Evolutionary conservation across 2,329 filamentous ascomycete species (phyloP).

Genomic region (Bipolaris oryzae): DNA sequence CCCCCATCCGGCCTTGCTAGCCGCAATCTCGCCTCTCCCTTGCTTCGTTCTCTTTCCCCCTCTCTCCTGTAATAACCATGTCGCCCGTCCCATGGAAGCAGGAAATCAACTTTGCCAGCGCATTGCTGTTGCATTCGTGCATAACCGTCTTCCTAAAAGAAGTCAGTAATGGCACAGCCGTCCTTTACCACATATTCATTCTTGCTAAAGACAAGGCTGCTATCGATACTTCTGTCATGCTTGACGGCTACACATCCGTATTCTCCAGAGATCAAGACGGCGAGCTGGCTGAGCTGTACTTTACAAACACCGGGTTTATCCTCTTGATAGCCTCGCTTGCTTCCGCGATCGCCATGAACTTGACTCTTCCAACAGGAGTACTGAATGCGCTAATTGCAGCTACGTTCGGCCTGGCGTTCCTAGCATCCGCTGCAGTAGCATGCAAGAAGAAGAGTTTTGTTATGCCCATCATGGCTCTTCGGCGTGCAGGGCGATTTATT

Average conservation of each 20-base stretch:
- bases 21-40: background rate
- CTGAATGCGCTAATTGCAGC: constrained; percentile 8
- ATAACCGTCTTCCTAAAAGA: background rate
- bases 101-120: background rate
- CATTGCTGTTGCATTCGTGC: background rate
- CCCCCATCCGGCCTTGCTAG: background rate
- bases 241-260: constrained; percentile 9
- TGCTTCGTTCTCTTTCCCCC: background rate
- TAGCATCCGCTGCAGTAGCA: constrained; percentile 6
- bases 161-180: background rate
- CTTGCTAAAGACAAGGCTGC: background rate
- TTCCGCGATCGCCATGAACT: constrained; percentile 10
- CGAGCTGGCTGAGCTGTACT: constrained; percentile 11
- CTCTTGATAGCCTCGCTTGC: constrained; percentile 8
- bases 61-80: background rate
- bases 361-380: constrained; percentile 1
- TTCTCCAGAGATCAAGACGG: constrained; percentile 8
- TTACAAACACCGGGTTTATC: constrained; percentile 10
- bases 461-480: constrained; percentile 13
- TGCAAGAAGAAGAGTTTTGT: constrained; percentile 8
- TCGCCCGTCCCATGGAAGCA: background rate
- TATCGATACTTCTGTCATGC: background rate
- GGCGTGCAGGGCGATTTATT: constrained; percentile 10
- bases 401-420: constrained; percentile 9
- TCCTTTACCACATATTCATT: background rate